phyloP scores from a whole-genome alignment of 2,329 filamentous ascomycete species.

The Aschersonia sp. region DNA sequence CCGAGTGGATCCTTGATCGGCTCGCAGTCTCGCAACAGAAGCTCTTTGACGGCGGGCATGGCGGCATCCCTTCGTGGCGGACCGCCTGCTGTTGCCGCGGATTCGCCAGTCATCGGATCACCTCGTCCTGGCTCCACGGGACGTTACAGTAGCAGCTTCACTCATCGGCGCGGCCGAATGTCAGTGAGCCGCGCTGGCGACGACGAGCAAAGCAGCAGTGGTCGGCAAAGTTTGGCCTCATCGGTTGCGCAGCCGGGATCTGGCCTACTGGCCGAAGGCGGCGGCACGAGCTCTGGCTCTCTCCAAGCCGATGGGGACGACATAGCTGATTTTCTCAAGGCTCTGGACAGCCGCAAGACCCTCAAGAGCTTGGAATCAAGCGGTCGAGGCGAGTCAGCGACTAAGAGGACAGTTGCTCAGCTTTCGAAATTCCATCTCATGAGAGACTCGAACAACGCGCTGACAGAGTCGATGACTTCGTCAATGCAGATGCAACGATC shows the following conservation, averaged over 20 bases:
- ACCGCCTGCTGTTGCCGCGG: constrained; percentile 44
- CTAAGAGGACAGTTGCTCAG: constrained; percentile 64
- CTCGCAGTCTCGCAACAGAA: constrained; percentile 46
- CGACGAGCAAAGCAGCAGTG: constrained; percentile 67
- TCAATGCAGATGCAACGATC: constrained; percentile 76
- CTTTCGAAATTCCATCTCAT: constrained; percentile 77
- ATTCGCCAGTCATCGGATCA: constrained; percentile 58
- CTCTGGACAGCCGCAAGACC: constrained; percentile 80
- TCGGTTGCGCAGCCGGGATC: constrained; percentile 62
- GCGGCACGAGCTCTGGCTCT: constrained; percentile 51
- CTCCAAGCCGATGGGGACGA: constrained; percentile 73
- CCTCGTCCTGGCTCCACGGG: constrained; percentile 67
- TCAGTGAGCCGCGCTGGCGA: constrained; percentile 57
- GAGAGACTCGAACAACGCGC: constrained; percentile 73
- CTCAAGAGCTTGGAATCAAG: constrained; percentile 61
- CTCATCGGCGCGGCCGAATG: constrained; percentile 63
- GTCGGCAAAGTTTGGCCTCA: constrained; percentile 61
- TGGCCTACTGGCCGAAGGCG: constrained; percentile 59
- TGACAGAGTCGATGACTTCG: constrained; percentile 88
- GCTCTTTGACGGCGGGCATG: constrained; percentile 61
- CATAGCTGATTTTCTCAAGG: constrained; percentile 83
- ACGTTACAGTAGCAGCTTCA: constrained; percentile 89
- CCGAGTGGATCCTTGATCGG: constrained; percentile 28
- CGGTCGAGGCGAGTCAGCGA: constrained; percentile 53
- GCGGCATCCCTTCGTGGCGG: constrained; percentile 57